Base-by-base conservation (phyloP, 192 early-diverging fungal species). In the Coemansia furcata region DNA sequence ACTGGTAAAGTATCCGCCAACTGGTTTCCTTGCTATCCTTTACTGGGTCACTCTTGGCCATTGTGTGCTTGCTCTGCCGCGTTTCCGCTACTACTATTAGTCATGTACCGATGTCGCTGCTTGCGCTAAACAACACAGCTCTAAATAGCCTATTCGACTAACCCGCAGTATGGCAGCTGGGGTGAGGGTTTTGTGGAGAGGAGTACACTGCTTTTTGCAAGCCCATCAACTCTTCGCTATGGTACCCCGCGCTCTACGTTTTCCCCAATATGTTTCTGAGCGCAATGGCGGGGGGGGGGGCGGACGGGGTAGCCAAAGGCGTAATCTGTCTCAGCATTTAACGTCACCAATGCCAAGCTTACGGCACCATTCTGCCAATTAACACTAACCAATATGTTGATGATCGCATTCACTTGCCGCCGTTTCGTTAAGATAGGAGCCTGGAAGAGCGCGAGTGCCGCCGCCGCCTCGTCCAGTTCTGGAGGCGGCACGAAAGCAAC, bases 401-500 rank as follows among this genome's bases (percentile, higher is more conserved):
- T 33, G 17, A 23, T 11, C 14, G 10, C 26, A 12, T 30, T 14
- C 15, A 11, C 26, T 29, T 54, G 29, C 15, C n/a, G 5, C 54
- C 7, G 4, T 23, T n/a, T 39, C 29, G 7, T 52, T 29, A 65
- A 44, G 29, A 29, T 83, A 83, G 80, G 91, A 71, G 85, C 0
- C 68, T 85, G 21, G 85, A 90, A 30, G 91, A 92, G 71, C 86
- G 84, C 73, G 82, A 86, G 40, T 75, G 79, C 33, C 85, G 87
- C 5, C 81, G 91, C 11, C 85, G 90, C 12, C 72, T 92, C 11
- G 89, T 92, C 14, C 89, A 91, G 80, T 91, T 92, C 65, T 89
- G 90, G 88, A 78, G 89, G 58, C 84, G 85, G 19, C 89, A 88
- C 54, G 86, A 86, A n/a, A 74, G 74, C 44, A 86, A 86, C 61